A percentile compares a stretch with the other conserved stretches of the same genome.
phyloP scores from a whole-genome alignment of 2,329 filamentous ascomycete genomes.

The Microcyclosporella mali region DNA sequence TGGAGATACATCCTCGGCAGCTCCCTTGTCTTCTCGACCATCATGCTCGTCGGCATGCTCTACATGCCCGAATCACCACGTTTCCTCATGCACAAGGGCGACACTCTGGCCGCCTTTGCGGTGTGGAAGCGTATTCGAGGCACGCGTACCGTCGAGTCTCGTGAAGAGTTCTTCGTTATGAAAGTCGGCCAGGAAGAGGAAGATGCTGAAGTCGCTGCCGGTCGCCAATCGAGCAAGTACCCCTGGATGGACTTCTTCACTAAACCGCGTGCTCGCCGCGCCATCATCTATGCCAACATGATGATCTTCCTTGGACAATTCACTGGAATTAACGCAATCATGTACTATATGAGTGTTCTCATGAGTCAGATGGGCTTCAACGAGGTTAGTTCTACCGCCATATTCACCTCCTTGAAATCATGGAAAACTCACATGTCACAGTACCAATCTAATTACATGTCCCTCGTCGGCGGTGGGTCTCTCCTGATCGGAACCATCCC shows the following conservation, averaged over 20 bases:
- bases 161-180: conserved; percentile 68
- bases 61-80: conserved; percentile 66
- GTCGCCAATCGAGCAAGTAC: conserved; percentile 50
- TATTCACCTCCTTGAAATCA: no score
- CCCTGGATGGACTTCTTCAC: conserved; percentile 71
- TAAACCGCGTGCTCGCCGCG: conserved; percentile 59
- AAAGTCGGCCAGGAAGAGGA: conserved; percentile 55
- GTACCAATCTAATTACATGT: conserved; percentile 64
- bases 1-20: conserved; percentile 71
- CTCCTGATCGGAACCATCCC: conserved; percentile 51
- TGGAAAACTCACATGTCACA: no score
- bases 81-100: conserved; percentile 63
- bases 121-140: conserved; percentile 70
- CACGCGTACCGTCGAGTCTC: conserved; percentile 49
- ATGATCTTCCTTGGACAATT: conserved; percentile 67
- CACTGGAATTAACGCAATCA: conserved; percentile 45
- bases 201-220: conserved; percentile 45
- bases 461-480: conserved; percentile 62
- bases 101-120: conserved; percentile 54
- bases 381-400: conserved; percentile 19
- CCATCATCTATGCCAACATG: conserved; percentile 61
- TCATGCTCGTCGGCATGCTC: conserved; percentile 55
- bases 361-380: conserved; percentile 65
- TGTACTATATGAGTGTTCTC: conserved; percentile 64
- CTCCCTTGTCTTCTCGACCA: conserved; percentile 63